These are phyloP conservation scores for Scedosporium minutisporum DNA, from an alignment of 2,329 filamentous ascomycete genomes.

Conservation along the genomic window DNA sequence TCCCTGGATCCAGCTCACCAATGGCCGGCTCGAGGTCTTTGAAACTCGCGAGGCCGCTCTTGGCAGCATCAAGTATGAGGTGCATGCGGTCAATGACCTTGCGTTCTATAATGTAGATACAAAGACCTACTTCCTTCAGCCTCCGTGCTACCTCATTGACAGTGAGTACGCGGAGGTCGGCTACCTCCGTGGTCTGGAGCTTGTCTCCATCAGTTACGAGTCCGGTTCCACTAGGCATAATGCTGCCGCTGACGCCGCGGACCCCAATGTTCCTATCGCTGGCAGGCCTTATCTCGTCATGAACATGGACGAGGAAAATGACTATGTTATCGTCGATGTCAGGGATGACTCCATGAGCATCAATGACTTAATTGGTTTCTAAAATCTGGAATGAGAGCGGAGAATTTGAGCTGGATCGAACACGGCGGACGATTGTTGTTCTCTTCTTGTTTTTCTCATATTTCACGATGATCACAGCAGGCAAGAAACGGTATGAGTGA, in stretches of 20 bases:
- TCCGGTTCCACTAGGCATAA: not conserved
- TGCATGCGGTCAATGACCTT: not conserved
- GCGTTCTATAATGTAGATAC: conserved; percentile 1
- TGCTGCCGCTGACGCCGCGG: not conserved
- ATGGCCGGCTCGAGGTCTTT: not conserved
- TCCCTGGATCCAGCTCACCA: conserved; percentile 1
- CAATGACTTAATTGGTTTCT: too few species aligned
- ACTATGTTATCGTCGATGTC: not conserved
- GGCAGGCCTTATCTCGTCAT: not conserved
- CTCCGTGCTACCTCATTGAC: conserved; percentile 1
- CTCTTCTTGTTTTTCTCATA: too few species aligned
- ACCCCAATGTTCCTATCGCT: not conserved
- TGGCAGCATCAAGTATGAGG: not conserved
- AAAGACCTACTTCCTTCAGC: not conserved
- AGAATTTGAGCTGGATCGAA: too few species aligned
- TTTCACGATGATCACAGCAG: too few species aligned
- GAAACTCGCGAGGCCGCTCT: conserved; percentile 2
- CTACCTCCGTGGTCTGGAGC: not conserved
- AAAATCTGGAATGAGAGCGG: too few species aligned
- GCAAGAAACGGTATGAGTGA: too few species aligned
- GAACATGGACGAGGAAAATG: not conserved
- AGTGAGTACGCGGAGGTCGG: not conserved
- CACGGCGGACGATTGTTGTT: too few species aligned
- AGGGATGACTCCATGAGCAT: not conserved
- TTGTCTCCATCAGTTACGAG: not conserved